These are phyloP conservation scores for Setaria viridis DNA, from an alignment of 202 grass and related monocot species.

Conservation along the genomic window DNA sequence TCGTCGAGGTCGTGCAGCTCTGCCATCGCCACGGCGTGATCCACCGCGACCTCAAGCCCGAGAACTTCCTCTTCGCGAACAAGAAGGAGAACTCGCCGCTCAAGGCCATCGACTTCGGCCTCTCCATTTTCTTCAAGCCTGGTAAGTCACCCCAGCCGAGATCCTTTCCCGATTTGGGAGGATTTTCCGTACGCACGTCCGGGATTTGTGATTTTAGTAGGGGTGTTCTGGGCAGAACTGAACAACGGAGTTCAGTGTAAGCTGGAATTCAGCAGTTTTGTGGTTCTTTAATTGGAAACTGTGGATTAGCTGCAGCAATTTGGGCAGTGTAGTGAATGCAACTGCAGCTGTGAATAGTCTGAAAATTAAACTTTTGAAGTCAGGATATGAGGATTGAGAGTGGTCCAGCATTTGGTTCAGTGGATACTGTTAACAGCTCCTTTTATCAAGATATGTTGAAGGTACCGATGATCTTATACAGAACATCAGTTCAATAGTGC, in stretches of 20 bases:
- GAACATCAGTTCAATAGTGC: constrained; percentile 10
- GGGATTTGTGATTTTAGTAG: constrained; percentile 40
- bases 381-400: constrained; percentile 9
- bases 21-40: constrained; percentile 97
- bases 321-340: constrained; percentile 16
- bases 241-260: not conserved
- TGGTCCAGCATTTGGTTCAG: not conserved
- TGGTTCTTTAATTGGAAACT: constrained; percentile 1
- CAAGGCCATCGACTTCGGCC: constrained; percentile 97
- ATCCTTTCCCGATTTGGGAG: constrained; percentile 50
- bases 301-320: constrained; percentile 18
- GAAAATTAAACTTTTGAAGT: not conserved
- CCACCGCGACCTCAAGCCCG: constrained; percentile 92
- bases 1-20: constrained; percentile 97
- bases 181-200: constrained; percentile 8
- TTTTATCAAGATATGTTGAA: not conserved
- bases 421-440: not conserved
- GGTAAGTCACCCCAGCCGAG: constrained; percentile 47
- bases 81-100: constrained; percentile 99
- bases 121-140: constrained; percentile 98
- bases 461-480: not conserved
- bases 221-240: constrained; percentile 7
- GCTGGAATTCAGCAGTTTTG: constrained; percentile 6
- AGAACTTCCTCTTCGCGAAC: constrained; percentile 94
- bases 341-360: constrained; percentile 3